Evolutionary conservation across 257 asterid genomes (phyloP).

Genomic region (Scutellaria minor): DNA sequence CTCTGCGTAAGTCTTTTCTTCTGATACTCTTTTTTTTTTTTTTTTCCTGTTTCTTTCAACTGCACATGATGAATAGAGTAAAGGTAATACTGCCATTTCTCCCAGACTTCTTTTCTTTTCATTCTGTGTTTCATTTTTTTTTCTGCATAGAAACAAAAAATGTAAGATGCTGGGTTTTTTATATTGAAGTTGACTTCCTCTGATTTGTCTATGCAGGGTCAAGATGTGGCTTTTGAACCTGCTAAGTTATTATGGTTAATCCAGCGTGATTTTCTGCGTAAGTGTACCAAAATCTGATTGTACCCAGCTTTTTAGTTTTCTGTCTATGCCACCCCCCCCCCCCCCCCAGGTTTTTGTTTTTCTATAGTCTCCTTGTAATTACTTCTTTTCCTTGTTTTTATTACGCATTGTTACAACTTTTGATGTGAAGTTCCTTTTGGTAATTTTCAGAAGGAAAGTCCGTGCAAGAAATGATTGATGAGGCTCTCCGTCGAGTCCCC

Average conservation of each 20-base stretch:
- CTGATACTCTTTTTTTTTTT: slow-evolving; percentile 41
- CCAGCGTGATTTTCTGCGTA: slow-evolving; percentile 98
- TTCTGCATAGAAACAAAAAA: neutral
- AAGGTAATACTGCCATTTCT: slow-evolving; percentile 61
- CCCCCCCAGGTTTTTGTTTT: neutral
- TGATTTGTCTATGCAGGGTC: slow-evolving; percentile 68
- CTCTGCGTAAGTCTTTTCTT: slow-evolving; percentile 25
- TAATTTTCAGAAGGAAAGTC: slow-evolving; percentile 84
- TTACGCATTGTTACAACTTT: slow-evolving; percentile 19
- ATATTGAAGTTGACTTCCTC: slow-evolving; percentile 15
- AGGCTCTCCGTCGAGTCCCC: slow-evolving; percentile 88
- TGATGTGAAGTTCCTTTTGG: slow-evolving; percentile 35
- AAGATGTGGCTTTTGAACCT: slow-evolving; percentile 96
- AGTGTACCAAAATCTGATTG: slow-evolving; percentile 39
- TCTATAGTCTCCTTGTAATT: slow-evolving; percentile 4
- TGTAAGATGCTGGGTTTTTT: slow-evolving; percentile 21
- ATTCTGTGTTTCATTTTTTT: neutral
- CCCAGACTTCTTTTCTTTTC: neutral
- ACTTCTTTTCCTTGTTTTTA: neutral
- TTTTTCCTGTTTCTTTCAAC: slow-evolving; percentile 39
- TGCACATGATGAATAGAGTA: slow-evolving; percentile 61
- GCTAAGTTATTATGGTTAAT: slow-evolving; percentile 97
- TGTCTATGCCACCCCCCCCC: neutral
- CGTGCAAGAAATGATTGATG: slow-evolving; percentile 90
- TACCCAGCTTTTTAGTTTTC: neutral